Percentiles rank a stretch among this genome's conserved stretches.
Evolutionary conservation across 2,329 filamentous ascomycete genomes (phyloP).

Genomic region (Cadophora sp.): DNA sequence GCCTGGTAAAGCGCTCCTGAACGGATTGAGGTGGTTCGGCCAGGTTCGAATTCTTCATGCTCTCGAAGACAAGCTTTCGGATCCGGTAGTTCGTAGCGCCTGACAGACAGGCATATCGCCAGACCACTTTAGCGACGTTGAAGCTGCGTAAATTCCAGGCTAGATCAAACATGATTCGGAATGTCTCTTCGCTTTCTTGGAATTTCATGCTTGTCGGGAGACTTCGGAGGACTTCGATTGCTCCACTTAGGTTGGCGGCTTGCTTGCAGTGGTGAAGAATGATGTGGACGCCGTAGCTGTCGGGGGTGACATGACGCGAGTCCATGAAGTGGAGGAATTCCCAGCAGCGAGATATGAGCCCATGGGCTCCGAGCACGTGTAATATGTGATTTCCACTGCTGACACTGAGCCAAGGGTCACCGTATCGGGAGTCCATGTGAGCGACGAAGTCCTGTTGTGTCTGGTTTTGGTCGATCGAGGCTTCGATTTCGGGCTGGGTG

Average conservation of each 20-base stretch:
- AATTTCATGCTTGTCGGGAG: constrained; percentile 19
- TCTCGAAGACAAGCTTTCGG: constrained; percentile 29
- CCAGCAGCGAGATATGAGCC: constrained; percentile 36
- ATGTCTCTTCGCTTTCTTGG: constrained; percentile 37
- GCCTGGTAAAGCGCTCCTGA: constrained; percentile 15
- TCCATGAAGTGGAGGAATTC: constrained; percentile 38
- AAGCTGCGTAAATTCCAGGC: constrained; percentile 48
- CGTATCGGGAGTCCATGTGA: constrained; percentile 47
- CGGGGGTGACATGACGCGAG: constrained; percentile 27
- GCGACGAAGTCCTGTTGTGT: constrained; percentile 48
- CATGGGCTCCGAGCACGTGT: constrained; percentile 39
- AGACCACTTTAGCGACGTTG: constrained; percentile 54
- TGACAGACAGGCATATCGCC: constrained; percentile 54
- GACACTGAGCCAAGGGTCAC: constrained; percentile 48
- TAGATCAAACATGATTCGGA: constrained; percentile 50
- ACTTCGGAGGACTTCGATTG: constrained; percentile 32
- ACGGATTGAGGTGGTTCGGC: not conserved
- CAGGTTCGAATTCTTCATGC: constrained; percentile 18
- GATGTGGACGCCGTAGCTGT: constrained; percentile 33
- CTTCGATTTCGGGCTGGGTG: constrained; percentile 30
- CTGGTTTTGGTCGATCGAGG: constrained; percentile 41
- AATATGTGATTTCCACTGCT: constrained; percentile 49
- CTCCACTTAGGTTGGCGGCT: constrained; percentile 29
- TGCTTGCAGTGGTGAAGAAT: constrained; percentile 38
- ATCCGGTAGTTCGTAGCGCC: constrained; percentile 40